Evolutionary conservation across 2,329 filamentous ascomycete species (phyloP), one percentile per base, ranked within the genome.

Genomic region (Apiospora marii): DNA sequence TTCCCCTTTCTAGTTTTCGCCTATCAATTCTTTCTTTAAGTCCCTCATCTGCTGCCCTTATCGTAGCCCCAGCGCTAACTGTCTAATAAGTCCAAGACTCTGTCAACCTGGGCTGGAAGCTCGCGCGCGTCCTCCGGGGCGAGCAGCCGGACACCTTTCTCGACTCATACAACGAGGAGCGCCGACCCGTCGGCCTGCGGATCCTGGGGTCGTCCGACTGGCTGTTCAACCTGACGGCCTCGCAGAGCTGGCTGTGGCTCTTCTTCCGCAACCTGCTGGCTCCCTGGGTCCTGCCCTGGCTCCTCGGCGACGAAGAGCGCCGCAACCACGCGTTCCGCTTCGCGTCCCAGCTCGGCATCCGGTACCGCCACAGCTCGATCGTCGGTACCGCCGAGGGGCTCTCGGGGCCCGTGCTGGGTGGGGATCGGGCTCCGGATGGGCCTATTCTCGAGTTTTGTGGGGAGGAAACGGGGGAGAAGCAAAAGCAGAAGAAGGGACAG

Each of bases 51-150:
- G n/a, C n/a, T n/a, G n/a, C n/a, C n/a, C n/a, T n/a, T n/a, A n/a
- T n/a, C n/a, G n/a, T n/a, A n/a, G n/a, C n/a, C n/a, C n/a, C n/a
- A n/a, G n/a, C n/a, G n/a, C 58, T 64, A n/a, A 64, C 58, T 24
- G 8, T 4, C 1, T 24, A 0, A 4, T 6, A 12, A 70, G 68
- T 90, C 30, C 85, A 87, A 41, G 88, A 90, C 71, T 84, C 86
- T 0, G 81, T 86, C 49, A 89, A 90, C 72, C 80, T 90, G 0
- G 85, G 84, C 37, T 90, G 88, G 87, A 90, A 90, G 75, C 80
- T 90, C 2, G 83, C 85, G 0, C 80, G 84, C 1, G 86, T 85
- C 5, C 77, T 87, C 1, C 74, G 75, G 1, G 61, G 71, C 51
- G 69, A 76, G 49, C 74, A 81, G 3, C 79, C 79, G 13, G 78